phyloP scores from a whole-genome alignment of 2,329 filamentous ascomycete genomes.

The Arachnomyces sp. region DNA sequence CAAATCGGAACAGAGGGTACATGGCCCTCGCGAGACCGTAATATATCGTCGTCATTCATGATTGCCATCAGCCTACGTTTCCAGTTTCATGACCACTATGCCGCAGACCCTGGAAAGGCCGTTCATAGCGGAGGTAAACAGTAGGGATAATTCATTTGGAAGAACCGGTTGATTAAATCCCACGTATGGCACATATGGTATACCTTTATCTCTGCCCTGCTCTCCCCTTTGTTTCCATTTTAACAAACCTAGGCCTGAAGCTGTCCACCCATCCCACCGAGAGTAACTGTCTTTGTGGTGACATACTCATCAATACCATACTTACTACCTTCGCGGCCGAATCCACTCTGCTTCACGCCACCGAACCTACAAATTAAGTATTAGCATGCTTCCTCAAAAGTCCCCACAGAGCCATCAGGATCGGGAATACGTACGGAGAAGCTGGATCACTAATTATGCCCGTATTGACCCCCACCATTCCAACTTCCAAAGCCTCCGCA shows the following conservation, averaged over 20 bases:
- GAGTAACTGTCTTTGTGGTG: conserved; percentile 59
- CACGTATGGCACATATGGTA: too few relatives aligned
- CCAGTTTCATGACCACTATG: too few relatives aligned
- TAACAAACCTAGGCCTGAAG: conserved; percentile 37
- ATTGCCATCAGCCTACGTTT: too few relatives aligned
- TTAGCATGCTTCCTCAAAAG: conserved; percentile 1
- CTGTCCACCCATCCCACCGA: conserved; percentile 54
- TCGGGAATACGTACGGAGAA: conserved; percentile 33
- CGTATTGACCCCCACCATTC: conserved; percentile 59
- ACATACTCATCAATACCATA: conserved; percentile 72
- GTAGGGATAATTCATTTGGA: too few relatives aligned
- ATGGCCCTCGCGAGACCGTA: too few relatives aligned
- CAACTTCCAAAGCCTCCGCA: conserved; percentile 48
- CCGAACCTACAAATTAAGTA: conserved; percentile 50
- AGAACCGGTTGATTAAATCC: too few relatives aligned
- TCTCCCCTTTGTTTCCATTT: neutral
- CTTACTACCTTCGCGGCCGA: conserved; percentile 68
- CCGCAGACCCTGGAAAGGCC: too few relatives aligned
- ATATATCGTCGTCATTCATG: too few relatives aligned
- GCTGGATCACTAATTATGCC: conserved; percentile 52
- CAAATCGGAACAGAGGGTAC: too few relatives aligned
- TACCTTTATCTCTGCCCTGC: too few relatives aligned
- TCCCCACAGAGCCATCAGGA: neutral
- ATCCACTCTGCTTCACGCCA: conserved; percentile 74
- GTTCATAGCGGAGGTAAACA: too few relatives aligned